Evolutionary conservation across 2,329 filamentous ascomycete species (phyloP).

Genomic region (Trichoderma hamatum): DNA sequence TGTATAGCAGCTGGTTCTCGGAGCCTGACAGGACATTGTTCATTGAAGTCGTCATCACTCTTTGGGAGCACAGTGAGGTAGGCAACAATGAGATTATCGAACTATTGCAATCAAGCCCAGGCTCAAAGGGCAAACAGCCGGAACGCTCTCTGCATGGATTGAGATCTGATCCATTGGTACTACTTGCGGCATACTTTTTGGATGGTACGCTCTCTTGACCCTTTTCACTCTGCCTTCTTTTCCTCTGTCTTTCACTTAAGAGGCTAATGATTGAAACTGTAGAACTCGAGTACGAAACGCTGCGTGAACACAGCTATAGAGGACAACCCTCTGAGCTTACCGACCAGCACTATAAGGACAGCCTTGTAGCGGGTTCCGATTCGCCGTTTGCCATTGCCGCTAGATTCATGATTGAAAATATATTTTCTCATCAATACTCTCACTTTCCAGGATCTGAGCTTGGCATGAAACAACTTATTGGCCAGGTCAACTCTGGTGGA

Average conservation of each 20-base stretch:
- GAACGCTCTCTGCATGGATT: conserved; percentile 29
- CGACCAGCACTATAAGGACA: conserved; percentile 46
- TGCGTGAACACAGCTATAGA: conserved; percentile 39
- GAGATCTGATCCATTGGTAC: conserved; percentile 44
- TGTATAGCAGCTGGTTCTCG: conserved; percentile 48
- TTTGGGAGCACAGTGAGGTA: conserved; percentile 53
- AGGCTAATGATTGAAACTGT: background rate
- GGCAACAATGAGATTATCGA: conserved; percentile 36
- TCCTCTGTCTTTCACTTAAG: background rate
- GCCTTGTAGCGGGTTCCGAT: conserved; percentile 33
- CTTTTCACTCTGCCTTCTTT: background rate
- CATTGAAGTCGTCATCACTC: conserved; percentile 46
- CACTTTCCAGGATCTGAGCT: conserved; percentile 38
- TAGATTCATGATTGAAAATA: conserved; percentile 42
- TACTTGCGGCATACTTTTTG: conserved; percentile 52
- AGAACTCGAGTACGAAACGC: conserved; percentile 53
- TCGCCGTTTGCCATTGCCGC: conserved; percentile 43
- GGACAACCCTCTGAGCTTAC: conserved; percentile 48
- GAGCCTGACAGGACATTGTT: conserved; percentile 45
- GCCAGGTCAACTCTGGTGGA: conserved; percentile 41
- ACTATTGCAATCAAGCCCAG: conserved; percentile 34
- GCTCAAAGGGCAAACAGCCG: conserved; percentile 49
- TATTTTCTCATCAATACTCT: conserved; percentile 42
- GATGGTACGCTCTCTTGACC: conserved; percentile 46
- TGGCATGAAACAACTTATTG: conserved; percentile 42